Base-by-base conservation (phyloP, 208 protist species). In the Trypanosoma lewisi region DNA sequence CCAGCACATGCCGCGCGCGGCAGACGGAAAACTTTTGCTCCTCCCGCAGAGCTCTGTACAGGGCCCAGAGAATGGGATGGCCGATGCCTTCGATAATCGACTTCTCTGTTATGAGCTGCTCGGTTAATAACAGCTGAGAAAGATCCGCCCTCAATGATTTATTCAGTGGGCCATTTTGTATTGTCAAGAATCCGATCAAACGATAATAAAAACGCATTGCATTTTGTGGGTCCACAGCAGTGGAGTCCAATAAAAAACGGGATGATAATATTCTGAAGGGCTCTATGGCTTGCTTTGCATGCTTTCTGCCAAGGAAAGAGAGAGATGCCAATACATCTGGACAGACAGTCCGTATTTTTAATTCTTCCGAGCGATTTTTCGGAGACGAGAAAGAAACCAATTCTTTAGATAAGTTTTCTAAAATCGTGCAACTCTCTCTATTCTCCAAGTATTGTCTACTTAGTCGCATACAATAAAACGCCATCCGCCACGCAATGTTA, bases 401-500 rank as follows among this genome's bases (percentile, higher is more conserved):
- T 39, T 68, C 73, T 33, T 55, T 59, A n/a, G 73, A 34, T 14
- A 93, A 70, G 21, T 70, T 65, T 33, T 82, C 72, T 4, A 77
- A 60, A 52, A 85, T n/a, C 0, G 28, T 33, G 2, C 48, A 37
- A 25, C 58, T 63, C 41, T 58, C 28, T 4, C 60, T 62, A 52
- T 23, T 30, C 4, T 21, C 25, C 16, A 73, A 27, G 42, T 71
- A 58, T 44, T 66, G 63, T n/a, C 28, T 9, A 33, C 48, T 67
- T 31, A 67, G 37, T 28, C 83, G 80, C 58, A 87, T 70, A 45
- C 71, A 78, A 51, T 82, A 80, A 30, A 93, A 79, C 17, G 75
- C 69, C 48, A 86, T 73, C 14, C 77, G 79, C 83, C 83, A 89
- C 30, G 67, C 86, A 53, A 84, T 66, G 47, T 78, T 83, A 67